Evolutionary conservation across 2,329 filamentous ascomycete species (phyloP), one percentile per base, ranked within the genome.

Genomic region (Botrytis sinoallii): DNA sequence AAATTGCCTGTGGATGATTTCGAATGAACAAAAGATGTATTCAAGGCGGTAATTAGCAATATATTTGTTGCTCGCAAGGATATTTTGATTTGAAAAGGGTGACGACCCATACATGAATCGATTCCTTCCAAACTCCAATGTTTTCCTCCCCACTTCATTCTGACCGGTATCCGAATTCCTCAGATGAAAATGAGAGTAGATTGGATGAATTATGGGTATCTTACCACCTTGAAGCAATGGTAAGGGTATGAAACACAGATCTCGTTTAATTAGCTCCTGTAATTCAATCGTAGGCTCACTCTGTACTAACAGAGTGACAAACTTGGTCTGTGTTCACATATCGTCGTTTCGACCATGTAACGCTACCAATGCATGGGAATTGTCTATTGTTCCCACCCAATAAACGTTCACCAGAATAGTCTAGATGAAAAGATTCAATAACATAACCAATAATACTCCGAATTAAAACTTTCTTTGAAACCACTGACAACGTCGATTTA

Each of bases 1-100:
- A 42, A 29, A 32, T n/a, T 32, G 35, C n/a, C 20, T 52, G 29
- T 66, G 46, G 29, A 46, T 46, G 9, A 12, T n/a, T 25, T 25
- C 10, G 22, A 46, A 57, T 29, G 40, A 22, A 20, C 8, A 68
- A 46, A 46, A 46, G 32, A 46, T 60, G n/a, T 42, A 72, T 69
- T 18, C n/a, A 18, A n/a, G 46, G 71, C 63, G 71, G 63, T 68
- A 72, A 72, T 42, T 61, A 1, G 40, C 40, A 72, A 68, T 72
- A 68, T 72, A 72, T 60, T 72, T 48, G 71, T 44, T 68, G 52
- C 71, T 72, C 22, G 52, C 63, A 46, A 68, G 63, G 40, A 25
- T 38, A 60, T 72, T 38, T 55, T 38, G 29, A 64, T 71, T 57
- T 32, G 46, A 42, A 57, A 42, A 64, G 44, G 70, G 32, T 72